Evolutionary conservation across 441 rosid genomes (phyloP).

Genomic region (Croton laevigatus): DNA sequence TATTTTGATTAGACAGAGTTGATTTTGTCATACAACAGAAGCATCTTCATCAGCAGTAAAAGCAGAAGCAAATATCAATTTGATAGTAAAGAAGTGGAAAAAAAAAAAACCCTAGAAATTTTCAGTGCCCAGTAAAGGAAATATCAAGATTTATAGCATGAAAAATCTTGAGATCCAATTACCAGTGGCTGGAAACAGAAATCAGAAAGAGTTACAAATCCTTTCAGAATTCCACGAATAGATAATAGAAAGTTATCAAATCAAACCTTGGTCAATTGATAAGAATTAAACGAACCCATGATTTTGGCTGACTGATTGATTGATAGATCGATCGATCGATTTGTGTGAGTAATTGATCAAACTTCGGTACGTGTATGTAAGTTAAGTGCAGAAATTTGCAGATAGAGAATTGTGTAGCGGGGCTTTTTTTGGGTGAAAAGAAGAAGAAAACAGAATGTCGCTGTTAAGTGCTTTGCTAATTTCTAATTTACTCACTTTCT

Average conservation of each 20-base stretch:
- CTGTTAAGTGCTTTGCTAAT: too few species aligned
- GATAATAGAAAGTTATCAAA: neutral
- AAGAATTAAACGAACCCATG: slow-evolving; percentile 16
- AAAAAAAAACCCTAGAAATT: slow-evolving; percentile 19
- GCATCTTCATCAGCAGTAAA: neutral
- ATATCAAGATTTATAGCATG: neutral
- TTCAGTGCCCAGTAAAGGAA: slow-evolving; percentile 5
- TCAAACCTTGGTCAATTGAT: slow-evolving; percentile 23
- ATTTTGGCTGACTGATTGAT: neutral
- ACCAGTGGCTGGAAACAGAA: slow-evolving; percentile 11
- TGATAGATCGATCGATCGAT: neutral
- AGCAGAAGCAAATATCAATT: too few species aligned
- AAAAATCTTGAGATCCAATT: neutral
- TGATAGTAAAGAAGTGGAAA: neutral
- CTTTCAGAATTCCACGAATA: slow-evolving; percentile 6
- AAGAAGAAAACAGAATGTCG: too few species aligned
- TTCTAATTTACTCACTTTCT: too few species aligned
- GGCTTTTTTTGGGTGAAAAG: too few species aligned
- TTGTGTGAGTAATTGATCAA: neutral
- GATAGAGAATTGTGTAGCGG: too few species aligned
- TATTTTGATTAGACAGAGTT: slow-evolving; percentile 2
- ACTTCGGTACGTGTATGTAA: neutral
- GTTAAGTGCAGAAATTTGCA: too few species aligned
- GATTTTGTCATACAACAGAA: neutral
- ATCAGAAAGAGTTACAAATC: slow-evolving; percentile 6